Evolutionary conservation across 148 eudicot genomes (phyloP), one percentile per base, ranked within the genome.

Genomic region (Rhododendron mucronatum): DNA sequence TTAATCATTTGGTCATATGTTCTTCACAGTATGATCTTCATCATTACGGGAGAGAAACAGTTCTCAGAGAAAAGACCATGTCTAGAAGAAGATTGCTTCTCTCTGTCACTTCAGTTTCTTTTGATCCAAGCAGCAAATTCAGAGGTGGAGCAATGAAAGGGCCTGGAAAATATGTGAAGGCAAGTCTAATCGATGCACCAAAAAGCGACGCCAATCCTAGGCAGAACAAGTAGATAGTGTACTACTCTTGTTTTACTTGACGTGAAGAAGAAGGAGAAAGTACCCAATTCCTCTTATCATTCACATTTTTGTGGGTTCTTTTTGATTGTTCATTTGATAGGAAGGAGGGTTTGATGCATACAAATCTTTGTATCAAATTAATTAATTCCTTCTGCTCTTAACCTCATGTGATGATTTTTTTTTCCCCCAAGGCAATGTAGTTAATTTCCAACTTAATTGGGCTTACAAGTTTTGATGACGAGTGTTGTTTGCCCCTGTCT

Each of bases 121-220:
- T 73, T 26, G 78, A 67, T 75, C 85, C n/a, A 53, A 44, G 11
- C 8, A 86, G 11, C 8, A 86, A 74, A 85, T 7, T 65, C 59
- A 76, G 53, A 23, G 89, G 44, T 16, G 89, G 82, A 84, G 79
- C 67, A 41, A 51, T 5, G 65, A 77, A 50, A 41, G 85, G 57
- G 44, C 48, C 86, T 30, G 82, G 74, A 50, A 79, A 55, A 69
- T 79, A 86, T 7, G 84, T 61, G 53, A 86, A 61, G 39, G 55
- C 47, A 63, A 84, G 87, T 59, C 63, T 86, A 35, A 82, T 41
- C 50, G 37, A 48, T 6, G 57, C 78, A 76, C 86, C 86, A 1
- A 84, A 84, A 1, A 89, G 85, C 67, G n/a, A 16, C 83, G 53
- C 91, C 45, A 89, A 87, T 83, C 91, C 91, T 35, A 82, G 44